A percentile compares a stretch with the other conserved stretches of the same genome.
phyloP scores from a whole-genome alignment of 257 asterid genomes.

The Nicotiana knightiana region DNA sequence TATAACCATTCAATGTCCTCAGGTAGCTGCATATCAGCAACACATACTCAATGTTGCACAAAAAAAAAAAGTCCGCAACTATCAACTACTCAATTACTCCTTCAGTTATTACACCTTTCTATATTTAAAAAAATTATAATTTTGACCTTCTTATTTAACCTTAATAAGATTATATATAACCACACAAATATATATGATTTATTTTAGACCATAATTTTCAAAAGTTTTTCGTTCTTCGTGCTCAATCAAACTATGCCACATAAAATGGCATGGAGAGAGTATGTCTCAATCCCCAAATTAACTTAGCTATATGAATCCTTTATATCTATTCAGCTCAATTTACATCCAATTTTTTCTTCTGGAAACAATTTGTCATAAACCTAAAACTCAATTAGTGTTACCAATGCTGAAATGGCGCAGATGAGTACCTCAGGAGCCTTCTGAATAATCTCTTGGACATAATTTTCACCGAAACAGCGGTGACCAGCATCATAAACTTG shows the following conservation, averaged over 20 bases:
- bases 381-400: not conserved
- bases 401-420: not conserved
- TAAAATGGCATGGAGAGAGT: not conserved
- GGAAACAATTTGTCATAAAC: not conserved
- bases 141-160: too few species aligned
- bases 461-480: conserved; percentile 76
- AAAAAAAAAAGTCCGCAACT: not conserved
- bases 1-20: conserved; percentile 39
- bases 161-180: too few species aligned
- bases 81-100: not conserved
- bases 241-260: too few species aligned
- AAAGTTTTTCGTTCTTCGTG: too few species aligned
- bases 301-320: not conserved
- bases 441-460: conserved; percentile 72
- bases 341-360: not conserved
- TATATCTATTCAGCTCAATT: not conserved
- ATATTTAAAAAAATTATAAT: too few species aligned
- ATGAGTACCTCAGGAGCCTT: conserved; percentile 77
- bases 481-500: conserved; percentile 73
- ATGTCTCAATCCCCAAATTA: not conserved
- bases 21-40: conserved; percentile 52
- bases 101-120: too few species aligned
- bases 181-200: too few species aligned
- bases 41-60: not conserved
- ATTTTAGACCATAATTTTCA: too few species aligned